Base-by-base conservation (phyloP, 164 flowering plant species). In the Paratinospora sagittata region DNA sequence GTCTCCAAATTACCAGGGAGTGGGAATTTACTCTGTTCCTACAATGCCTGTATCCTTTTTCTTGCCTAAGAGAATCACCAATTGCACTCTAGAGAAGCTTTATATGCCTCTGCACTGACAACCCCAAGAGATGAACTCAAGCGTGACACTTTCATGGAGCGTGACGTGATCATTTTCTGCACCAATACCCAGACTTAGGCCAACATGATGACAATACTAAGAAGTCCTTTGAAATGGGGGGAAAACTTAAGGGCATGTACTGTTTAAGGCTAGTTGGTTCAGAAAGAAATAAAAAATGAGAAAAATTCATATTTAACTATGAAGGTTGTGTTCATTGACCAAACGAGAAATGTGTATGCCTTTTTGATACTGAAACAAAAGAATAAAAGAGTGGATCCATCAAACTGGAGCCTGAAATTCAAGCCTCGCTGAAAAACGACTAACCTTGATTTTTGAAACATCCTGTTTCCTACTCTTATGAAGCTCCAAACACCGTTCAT, bases 401-500 rank as follows among this genome's bases (percentile, higher is more conserved):
- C 57, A 49, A 49, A 49, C 57, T 49, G 57, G 19, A 49, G 19
- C 12, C 16, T 49, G 57, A 13, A 49, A 13, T 49, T 49, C 3
- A 49, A 10, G 19, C 16, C 19, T 10, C 19, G n/a, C 2, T 4
- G 27, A 5, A 1, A 30, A 66, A 23, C 14, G 24, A n/a, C 37
- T 17, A 69, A 92, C 98, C 97, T 85, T 90, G 72, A 76, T 67
- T 82, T 87, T 91, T 41, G 95, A 82, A 43, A 70, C 78, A 65
- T 73, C 84, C 55, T 77, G 73, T 61, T 83, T 90, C 84, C 85
- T 90, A 30, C 79, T 87, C 80, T 82, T 86, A 75, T 91, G 98
- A 77, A 96, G 93, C 78, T 93, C 97, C 86, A 91, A 85, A 79
- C 99, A 96, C 47, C 81, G 81, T 70, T 93, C 99, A 65, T 87